Evolutionary conservation across 2,329 filamentous ascomycete genomes (phyloP), one percentile per base, ranked within the genome.

Genomic region (Pezicula carpinea): DNA sequence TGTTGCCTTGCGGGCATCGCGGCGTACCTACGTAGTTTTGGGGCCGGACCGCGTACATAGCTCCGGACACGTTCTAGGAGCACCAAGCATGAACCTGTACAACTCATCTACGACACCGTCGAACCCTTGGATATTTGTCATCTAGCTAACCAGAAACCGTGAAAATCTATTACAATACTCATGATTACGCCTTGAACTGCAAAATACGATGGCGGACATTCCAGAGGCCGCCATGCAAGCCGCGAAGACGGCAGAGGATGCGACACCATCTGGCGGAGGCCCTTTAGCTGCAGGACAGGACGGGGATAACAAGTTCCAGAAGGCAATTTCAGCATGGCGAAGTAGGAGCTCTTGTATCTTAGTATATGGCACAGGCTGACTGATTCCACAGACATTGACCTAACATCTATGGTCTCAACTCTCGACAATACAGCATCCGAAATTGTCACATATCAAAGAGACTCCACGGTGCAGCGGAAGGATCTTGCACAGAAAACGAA

Each of bases 401-500:
- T 99, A 48, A 86, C 88, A 40, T 82, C 79, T 19, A 80, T 97
- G 55, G 82, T 96, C 52, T 85, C 89, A 26, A 87, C 80, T 55
- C 83, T 99, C 53, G 93, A 99, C 68, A 86, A 85, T 50, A 92
- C 90, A 3, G 93, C 93, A n/a, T 92, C 91, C 10, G 93, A 97
- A 60, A 89, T 99, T 52, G 89, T 97, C 44, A 75, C 87, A 40
- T 90, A 95, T 64, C 95, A 99, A 64, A 82, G 91, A 59, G 93
- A 97, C 67, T 89, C 92, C n/a, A 86, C 96, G 4, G 85, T 96
- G 0, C 92, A 99, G 66, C 80, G 93, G 44, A 99, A 99, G 65
- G 95, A 99, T 51, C 75, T 99, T 17, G 93, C 95, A n/a, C 91
- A 96, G 64, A 97, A 96, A 75, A 99, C 93, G 1, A 99, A 99